A percentile compares a stretch with the other conserved stretches of the same genome.
phyloP scores from a whole-genome alignment of 495 filamentous ascomycete genomes.

The Rostrohypoxylon terebratum region DNA sequence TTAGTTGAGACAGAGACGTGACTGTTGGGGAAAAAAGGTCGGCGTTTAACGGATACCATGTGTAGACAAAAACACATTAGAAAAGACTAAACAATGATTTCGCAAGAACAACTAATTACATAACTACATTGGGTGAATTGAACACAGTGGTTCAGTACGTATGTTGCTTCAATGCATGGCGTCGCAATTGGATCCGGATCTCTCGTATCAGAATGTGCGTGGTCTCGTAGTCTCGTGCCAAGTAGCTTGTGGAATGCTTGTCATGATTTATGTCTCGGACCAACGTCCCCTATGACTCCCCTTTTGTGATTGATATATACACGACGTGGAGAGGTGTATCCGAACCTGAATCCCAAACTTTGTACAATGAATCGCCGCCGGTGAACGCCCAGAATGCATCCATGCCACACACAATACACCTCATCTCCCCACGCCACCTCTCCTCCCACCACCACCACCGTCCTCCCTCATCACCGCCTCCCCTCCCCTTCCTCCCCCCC shows the following conservation, averaged over 20 bases:
- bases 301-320: constrained; percentile 1
- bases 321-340: constrained; percentile 32
- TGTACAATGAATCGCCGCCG: constrained; percentile 25
- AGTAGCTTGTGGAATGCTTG: neutral
- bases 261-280: neutral
- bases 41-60: constrained; percentile 40
- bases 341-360: constrained; percentile 30
- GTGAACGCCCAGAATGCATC: constrained; percentile 44
- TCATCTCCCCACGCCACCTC: neutral
- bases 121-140: constrained; percentile 1
- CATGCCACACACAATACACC: constrained; percentile 25
- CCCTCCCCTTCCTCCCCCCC: constrained; percentile 12
- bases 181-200: neutral
- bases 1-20: neutral
- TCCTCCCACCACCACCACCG: constrained; percentile 10
- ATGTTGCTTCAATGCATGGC: neutral
- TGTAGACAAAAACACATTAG: constrained; percentile 34
- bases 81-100: constrained; percentile 22
- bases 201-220: neutral
- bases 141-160: neutral
- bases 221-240: neutral
- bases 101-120: constrained; percentile 19
- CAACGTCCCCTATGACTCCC: constrained; percentile 15
- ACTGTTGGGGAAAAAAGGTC: constrained; percentile 1
- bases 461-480: constrained; percentile 24